Evolutionary conservation across 352 stramenopile genomes (phyloP).

Genomic region (Pythium rishiriense): DNA sequence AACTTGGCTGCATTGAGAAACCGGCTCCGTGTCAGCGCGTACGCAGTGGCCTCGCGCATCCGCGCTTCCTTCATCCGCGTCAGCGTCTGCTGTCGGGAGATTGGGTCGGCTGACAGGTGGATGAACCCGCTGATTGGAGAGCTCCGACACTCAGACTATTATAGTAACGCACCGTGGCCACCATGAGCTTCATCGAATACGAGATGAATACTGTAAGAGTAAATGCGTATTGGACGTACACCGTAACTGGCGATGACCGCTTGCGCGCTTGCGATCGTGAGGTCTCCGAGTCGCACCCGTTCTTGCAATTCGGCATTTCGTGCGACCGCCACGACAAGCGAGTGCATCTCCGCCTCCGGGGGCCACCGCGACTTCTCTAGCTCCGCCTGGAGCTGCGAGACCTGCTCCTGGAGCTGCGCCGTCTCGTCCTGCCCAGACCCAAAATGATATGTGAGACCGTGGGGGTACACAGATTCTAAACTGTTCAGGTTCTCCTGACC

Average conservation of each 20-base stretch:
- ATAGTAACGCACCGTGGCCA: too few relatives aligned
- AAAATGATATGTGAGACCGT: too few relatives aligned
- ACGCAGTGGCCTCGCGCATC: conserved; percentile 5
- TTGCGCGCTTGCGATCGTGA: conserved; percentile 12
- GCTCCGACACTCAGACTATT: not conserved
- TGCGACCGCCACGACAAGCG: not conserved
- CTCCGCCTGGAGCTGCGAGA: not conserved
- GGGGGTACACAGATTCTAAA: too few relatives aligned
- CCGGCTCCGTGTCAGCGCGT: conserved; percentile 2
- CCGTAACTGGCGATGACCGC: conserved; percentile 12
- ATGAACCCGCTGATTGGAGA: conserved; percentile 16
- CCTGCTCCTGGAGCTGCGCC: conserved; percentile 2
- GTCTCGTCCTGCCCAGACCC: conserved; percentile 16
- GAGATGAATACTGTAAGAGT: too few relatives aligned
- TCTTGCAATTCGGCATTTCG: not conserved
- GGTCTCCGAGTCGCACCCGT: not conserved
- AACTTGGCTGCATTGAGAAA: conserved; percentile 3
- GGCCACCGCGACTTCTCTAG: not conserved
- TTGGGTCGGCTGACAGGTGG: not conserved
- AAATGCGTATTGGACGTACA: not conserved
- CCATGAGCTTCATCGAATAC: not conserved
- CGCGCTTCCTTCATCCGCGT: not conserved
- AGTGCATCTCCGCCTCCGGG: not conserved
- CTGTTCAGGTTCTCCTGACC: conserved; percentile 11
- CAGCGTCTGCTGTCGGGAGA: conserved; percentile 1